Evolutionary conservation across 2,329 filamentous ascomycete genomes (phyloP), one percentile per base, ranked within the genome.

Genomic region (Thelonectria rubi): DNA sequence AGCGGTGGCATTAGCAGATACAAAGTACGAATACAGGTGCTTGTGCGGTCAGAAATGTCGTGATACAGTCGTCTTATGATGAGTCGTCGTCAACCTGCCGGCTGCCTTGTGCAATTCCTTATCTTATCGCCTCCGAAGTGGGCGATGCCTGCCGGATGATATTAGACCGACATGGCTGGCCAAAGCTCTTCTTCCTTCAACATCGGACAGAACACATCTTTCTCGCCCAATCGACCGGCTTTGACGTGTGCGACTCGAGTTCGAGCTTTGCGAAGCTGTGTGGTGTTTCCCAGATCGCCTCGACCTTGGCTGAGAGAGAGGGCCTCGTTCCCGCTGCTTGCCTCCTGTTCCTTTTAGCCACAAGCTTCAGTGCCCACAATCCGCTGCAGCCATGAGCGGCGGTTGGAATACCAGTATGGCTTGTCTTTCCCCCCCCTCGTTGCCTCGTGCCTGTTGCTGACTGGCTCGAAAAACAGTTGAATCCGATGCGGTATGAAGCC

Each of bases 331-430:
- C 11, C 42, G 46, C 20, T 54, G 18, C 34, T 18, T 42, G 50
- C 34, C 10, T 17, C 40, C 17, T 34, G 11, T 39, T 32, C 49
- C 45, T 10, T 46, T 42, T 37, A 37, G 34, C 10, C 30, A n/a
- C 12, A 14, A 37, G 6, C 42, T 37, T 37, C 30, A 52, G 43
- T 55, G 47, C 37, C 54, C 32, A 40, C 47, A 42, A 32, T 40
- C 47, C 42, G 55, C 57, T 45, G 64, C 63, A 61, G 72, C 53
- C 53, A 90, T 89, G 87, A 91, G 90, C 79, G 91, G 89, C 71
- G 94, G 94, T 66, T 98, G 94, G 94, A 97, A 96, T 79, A 98
- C 94, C 40, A 97, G 87, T 88, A 76, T 75, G 84, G 53, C 32
- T 37, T 55, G 37, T 15, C 20, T 54, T 40, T 15, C 20, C 17